Base-by-base conservation (phyloP, 768 basidiomycete species). In the Rhodotorula toruloides region DNA sequence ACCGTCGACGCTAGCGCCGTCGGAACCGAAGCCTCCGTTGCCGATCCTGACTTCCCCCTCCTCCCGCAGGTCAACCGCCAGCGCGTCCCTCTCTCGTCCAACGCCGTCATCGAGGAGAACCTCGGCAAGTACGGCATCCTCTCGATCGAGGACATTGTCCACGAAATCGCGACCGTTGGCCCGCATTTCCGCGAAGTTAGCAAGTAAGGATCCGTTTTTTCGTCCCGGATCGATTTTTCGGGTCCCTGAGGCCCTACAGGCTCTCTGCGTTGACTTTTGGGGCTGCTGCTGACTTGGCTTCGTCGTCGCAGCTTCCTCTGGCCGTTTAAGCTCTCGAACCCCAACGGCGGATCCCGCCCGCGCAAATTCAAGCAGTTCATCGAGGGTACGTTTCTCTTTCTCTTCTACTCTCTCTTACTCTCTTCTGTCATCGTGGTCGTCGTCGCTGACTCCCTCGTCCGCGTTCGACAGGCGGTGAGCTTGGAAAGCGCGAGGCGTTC, bases 301-400 rank as follows among this genome's bases (percentile, higher is more conserved):
- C n/a, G n/a, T n/a, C n/a, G n/a, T n/a, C n/a, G n/a, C 42, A 93
- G 91, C 85, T 93, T 94, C 86, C 87, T 98, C 59, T 98, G 93
- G 93, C 96, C 96, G 32, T 97, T 99, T 85, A 99, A 99, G 79
- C 89, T 99, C 70, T 97, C 92, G 76, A 97, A 97, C 86, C 94
- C 96, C 61, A 97, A 85, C 72, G 94, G 96, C 72, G 96, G 96
- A 74, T 99, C 92, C 94, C 87, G 63, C 53, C 59, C 67, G 29
- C 58, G 67, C 58, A 69, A 69, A 59, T 44, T 54, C 37, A 48
- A 47, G 46, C 34, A 32, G 32, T 68, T 58, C 61, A 68, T 68
- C 62, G 67, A 68, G 50, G 65, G 64, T 49, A 50, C 48, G 49
- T 60, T 16, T n/a, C 49, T 32, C 11, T 29, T 2, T 50, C 13